phyloP scores from a whole-genome alignment of 129 eudicot species.

The Flaveria trinervia region DNA sequence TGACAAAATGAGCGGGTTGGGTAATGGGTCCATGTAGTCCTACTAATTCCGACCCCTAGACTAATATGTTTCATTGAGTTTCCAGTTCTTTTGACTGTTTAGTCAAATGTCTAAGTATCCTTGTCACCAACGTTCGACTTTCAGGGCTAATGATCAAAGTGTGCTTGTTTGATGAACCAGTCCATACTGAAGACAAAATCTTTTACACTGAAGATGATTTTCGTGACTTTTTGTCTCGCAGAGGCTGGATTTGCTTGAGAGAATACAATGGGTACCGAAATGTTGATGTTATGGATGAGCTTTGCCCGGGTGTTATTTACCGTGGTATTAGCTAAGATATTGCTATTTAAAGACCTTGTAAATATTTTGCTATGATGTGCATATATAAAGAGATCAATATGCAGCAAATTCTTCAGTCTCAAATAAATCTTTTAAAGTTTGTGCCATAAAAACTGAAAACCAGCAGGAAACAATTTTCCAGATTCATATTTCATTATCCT shows the following conservation, averaged over 20 bases:
- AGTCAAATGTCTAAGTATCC: background rate
- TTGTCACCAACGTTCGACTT: background rate
- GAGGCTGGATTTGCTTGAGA: constrained; percentile 82
- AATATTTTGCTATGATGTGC: constrained; percentile 21
- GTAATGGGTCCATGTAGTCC: too few relatives aligned
- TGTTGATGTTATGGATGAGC: constrained; percentile 73
- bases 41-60: too few relatives aligned
- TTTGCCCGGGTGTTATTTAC: constrained; percentile 77
- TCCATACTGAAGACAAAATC: constrained; percentile 85
- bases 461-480: constrained; percentile 16
- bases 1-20: too few relatives aligned
- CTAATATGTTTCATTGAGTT: too few relatives aligned
- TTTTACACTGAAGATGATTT: constrained; percentile 87
- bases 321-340: constrained; percentile 52
- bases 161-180: constrained; percentile 68
- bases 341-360: background rate
- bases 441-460: too few relatives aligned
- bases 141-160: constrained; percentile 75
- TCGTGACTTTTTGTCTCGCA: constrained; percentile 67
- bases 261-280: constrained; percentile 61
- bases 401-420: constrained; percentile 18
- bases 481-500: constrained; percentile 18
- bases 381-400: background rate
- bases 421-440: background rate
- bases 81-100: background rate